These are phyloP conservation scores for Jaltomata sinuosa DNA, from an alignment of 257 asterid species.

Conservation along the genomic window DNA sequence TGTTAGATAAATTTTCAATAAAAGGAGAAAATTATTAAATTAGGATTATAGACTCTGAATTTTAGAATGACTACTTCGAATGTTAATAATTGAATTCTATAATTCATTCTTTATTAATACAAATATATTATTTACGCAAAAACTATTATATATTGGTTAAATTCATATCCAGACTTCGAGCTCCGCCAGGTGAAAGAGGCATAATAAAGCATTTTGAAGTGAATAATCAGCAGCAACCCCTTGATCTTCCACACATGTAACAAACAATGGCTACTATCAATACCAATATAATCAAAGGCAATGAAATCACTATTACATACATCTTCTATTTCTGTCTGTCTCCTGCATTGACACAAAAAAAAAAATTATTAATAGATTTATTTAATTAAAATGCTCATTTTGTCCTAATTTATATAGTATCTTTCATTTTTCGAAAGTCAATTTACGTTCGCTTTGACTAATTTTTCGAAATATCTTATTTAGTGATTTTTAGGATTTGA, in stretches of 20 bases:
- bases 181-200: neutral
- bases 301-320: neutral
- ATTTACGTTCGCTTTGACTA: no score
- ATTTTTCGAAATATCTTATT: no score
- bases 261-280: slow-evolving; percentile 3
- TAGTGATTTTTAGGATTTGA: no score
- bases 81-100: no score
- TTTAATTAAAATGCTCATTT: no score
- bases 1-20: no score
- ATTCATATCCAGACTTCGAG: neutral
- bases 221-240: neutral
- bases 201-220: neutral
- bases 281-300: neutral
- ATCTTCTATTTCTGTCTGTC: neutral
- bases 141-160: neutral
- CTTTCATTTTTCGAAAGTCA: no score
- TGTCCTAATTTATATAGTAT: no score
- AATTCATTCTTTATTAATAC: no score
- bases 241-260: slow-evolving; percentile 3
- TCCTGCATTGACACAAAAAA: neutral
- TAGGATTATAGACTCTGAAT: no score
- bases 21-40: no score
- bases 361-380: neutral
- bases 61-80: no score
- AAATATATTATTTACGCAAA: neutral